These are phyloP conservation scores for Gynostemma pentaphyllum DNA, from an alignment of 306 rosid genomes.

Conservation along the genomic window DNA sequence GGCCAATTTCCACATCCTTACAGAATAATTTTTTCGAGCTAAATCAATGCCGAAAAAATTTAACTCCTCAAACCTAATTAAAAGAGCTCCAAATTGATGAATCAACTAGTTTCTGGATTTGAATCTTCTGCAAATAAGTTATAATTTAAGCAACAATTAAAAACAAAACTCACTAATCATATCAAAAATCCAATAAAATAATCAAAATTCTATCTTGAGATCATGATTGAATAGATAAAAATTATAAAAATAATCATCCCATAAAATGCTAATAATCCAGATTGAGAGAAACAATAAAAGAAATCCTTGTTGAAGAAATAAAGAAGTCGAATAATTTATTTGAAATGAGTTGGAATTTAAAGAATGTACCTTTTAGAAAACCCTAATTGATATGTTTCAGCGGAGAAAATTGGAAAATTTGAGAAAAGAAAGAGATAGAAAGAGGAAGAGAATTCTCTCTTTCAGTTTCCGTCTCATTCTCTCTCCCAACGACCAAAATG, in stretches of 20 bases:
- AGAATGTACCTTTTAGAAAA: neutral
- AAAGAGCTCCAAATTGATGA: neutral
- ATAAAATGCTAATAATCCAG: neutral
- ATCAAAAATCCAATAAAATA: neutral
- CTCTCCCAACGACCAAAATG: neutral
- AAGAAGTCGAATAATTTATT: neutral
- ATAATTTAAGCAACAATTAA: neutral
- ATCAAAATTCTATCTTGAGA: neutral
- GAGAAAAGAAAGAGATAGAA: neutral
- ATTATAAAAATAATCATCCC: neutral
- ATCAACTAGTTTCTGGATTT: neutral
- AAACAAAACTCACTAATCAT: neutral
- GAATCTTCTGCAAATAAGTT: neutral
- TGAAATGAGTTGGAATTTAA: neutral
- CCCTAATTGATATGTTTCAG: neutral
- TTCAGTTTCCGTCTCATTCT: conserved; percentile 7
- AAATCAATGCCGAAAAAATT: too few species aligned
- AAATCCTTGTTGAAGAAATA: neutral
- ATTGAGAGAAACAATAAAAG: neutral
- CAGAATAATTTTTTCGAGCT: neutral
- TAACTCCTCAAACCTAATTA: neutral
- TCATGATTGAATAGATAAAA: neutral
- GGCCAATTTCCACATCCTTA: conserved; percentile 69
- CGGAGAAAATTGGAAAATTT: neutral
- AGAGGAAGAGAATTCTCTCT: neutral